Conservation (phyloP, 202 grass and related monocot species). For the Eragrostis tef region DNA sequence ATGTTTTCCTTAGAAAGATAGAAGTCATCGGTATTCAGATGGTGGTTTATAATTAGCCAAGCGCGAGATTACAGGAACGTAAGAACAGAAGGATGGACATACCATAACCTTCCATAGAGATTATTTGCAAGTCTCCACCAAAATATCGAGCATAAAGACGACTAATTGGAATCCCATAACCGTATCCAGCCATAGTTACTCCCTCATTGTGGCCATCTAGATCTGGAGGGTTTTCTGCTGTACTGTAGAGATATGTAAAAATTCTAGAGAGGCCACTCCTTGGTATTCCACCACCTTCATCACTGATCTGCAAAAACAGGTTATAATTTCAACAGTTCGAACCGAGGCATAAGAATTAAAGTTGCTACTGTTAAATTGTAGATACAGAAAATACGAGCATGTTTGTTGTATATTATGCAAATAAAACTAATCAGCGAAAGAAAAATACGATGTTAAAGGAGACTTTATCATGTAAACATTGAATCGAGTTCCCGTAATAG, state of each 20-base stretch:
- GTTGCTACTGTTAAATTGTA: not conserved
- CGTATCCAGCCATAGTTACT: conserved; percentile 94
- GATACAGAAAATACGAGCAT: not conserved
- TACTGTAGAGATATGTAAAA: conserved; percentile 96
- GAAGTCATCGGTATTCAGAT: not conserved
- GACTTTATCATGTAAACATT: not conserved
- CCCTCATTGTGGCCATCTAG: conserved; percentile 69
- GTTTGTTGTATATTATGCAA: not conserved
- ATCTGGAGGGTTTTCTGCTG: conserved; percentile 82
- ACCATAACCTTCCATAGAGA: conserved; percentile 99
- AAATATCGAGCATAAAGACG: conserved; percentile 98
- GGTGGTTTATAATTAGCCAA: conserved; percentile 6
- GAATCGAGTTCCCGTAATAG: conserved; percentile 1
- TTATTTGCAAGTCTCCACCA: conserved; percentile 94
- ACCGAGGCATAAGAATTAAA: not conserved
- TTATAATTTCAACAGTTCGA: conserved; percentile 4
- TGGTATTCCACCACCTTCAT: conserved; percentile 97
- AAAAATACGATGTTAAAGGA: conserved; percentile 17
- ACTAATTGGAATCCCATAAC: conserved; percentile 89
- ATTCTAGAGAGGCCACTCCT: conserved; percentile 92
- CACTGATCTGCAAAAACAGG: conserved; percentile 69
- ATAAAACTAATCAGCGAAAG: not conserved
- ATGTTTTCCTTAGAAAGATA: conserved; percentile 1
- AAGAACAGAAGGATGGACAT: conserved; percentile 37
- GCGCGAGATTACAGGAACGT: not conserved